Conservation (phyloP, 169 alveolate genomes). For the Plasmodium berghei region DNA sequence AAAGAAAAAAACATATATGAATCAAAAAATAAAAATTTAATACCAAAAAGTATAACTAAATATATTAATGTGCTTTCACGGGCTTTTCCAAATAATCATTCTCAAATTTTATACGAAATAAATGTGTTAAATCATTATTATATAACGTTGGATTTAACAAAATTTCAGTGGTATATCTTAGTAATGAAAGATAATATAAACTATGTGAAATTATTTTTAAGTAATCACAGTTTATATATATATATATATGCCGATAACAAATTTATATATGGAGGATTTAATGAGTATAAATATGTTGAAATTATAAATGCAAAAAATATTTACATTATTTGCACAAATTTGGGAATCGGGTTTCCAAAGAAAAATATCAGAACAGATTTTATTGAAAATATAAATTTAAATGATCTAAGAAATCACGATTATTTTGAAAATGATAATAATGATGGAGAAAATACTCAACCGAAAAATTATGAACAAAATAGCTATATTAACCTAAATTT, state of each 20-base stretch:
- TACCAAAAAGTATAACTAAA: slow-evolving; percentile 26
- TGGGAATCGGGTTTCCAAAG: slow-evolving; percentile 69
- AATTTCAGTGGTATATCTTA: slow-evolving; percentile 70
- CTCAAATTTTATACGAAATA: slow-evolving; percentile 46
- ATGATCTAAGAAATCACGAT: slow-evolving; percentile 29
- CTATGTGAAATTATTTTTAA: slow-evolving; percentile 50
- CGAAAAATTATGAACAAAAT: slow-evolving; percentile 1
- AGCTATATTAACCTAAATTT: not conserved
- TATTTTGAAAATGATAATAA: slow-evolving; percentile 1
- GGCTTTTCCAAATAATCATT: slow-evolving; percentile 6
- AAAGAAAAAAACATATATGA: not conserved
- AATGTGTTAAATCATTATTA: slow-evolving; percentile 63
- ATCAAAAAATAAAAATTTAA: slow-evolving; percentile 6
- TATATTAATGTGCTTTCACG: slow-evolving; percentile 33
- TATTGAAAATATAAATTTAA: slow-evolving; percentile 32
- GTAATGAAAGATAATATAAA: slow-evolving; percentile 12
- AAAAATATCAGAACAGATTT: slow-evolving; percentile 59
- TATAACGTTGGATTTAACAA: slow-evolving; percentile 62
- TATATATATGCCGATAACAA: slow-evolving; percentile 56
- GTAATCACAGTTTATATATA: slow-evolving; percentile 56
- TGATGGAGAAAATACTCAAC: slow-evolving; percentile 2
- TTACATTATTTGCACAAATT: slow-evolving; percentile 63
- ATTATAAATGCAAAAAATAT: slow-evolving; percentile 39
- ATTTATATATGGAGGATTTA: slow-evolving; percentile 59
- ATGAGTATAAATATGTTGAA: slow-evolving; percentile 66